Percentiles rank a stretch among this genome's conserved stretches.
Conservation (phyloP, 345 rosid species). For the Aurinia saxatilis region DNA sequence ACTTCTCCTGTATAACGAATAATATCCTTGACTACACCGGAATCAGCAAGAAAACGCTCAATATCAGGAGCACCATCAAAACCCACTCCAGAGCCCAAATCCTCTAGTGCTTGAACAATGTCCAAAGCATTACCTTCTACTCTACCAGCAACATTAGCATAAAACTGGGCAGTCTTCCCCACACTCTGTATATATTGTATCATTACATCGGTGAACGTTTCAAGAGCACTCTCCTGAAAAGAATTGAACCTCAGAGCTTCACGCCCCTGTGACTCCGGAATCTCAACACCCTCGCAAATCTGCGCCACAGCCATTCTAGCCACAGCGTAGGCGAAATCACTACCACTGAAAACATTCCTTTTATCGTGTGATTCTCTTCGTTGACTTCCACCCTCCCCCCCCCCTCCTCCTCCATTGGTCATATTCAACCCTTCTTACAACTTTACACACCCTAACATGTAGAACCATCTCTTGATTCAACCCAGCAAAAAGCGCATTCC, state of each 20-base stretch:
- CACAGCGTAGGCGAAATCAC: constrained; percentile 46
- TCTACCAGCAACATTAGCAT: constrained; percentile 69
- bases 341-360: constrained; percentile 29
- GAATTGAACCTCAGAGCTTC: constrained; percentile 67
- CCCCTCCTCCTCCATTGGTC: constrained; percentile 88
- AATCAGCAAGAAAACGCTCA: constrained; percentile 55
- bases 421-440: constrained; percentile 80
- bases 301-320: constrained; percentile 65
- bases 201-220: constrained; percentile 51
- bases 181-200: constrained; percentile 44
- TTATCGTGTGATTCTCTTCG: constrained; percentile 32
- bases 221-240: constrained; percentile 71
- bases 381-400: constrained; percentile 59
- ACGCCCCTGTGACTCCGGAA: constrained; percentile 42
- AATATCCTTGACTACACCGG: constrained; percentile 59
- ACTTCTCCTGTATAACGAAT: constrained; percentile 55
- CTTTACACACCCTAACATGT: constrained; percentile 31
- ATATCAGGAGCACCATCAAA: constrained; percentile 56
- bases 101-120: constrained; percentile 67
- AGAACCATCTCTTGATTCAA: constrained; percentile 29
- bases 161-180: constrained; percentile 49
- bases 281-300: constrained; percentile 25
- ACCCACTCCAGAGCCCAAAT: constrained; percentile 53
- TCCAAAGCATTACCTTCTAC: constrained; percentile 59
- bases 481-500: constrained; percentile 25